Evolutionary conservation across 2,329 filamentous ascomycete genomes (phyloP).

Genomic region (Dendryphion nanum): DNA sequence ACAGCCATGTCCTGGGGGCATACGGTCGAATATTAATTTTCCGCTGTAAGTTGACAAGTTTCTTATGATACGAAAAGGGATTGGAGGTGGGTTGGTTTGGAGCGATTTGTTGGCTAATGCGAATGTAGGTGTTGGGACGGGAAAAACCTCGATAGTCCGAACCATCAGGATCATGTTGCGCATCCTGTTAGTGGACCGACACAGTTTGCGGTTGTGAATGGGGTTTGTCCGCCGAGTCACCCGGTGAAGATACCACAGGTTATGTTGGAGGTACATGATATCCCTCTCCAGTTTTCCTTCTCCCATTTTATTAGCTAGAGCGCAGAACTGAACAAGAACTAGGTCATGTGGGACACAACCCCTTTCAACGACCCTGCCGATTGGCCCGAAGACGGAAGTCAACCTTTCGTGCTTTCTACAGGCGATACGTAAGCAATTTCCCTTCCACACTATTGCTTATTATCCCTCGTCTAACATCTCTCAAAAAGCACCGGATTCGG

Average conservation of each 20-base stretch:
- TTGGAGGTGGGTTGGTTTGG: too few species aligned
- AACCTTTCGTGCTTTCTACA: conserved; percentile 12
- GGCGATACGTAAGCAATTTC: conserved; percentile 36
- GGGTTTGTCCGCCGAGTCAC: conserved; percentile 39
- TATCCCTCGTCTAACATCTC: too few species aligned
- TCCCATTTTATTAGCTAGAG: too few species aligned
- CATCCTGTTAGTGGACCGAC: conserved; percentile 17
- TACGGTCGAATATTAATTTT: conserved; percentile 48
- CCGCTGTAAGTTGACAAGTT: conserved; percentile 38
- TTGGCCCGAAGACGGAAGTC: conserved; percentile 14
- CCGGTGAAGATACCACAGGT: conserved; percentile 45
- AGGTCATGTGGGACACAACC: conserved; percentile 42
- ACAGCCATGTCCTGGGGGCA: conserved; percentile 41
- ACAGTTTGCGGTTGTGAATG: conserved; percentile 27
- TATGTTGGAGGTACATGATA: conserved; percentile 38
- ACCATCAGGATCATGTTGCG: conserved; percentile 54
- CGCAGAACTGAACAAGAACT: too few species aligned
- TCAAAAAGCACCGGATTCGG: conserved; percentile 43
- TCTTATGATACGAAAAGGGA: too few species aligned
- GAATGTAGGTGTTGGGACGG: conserved; percentile 43
- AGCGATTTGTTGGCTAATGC: too few species aligned
- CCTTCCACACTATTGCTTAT: conserved; percentile 8
- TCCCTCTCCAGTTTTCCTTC: too few species aligned
- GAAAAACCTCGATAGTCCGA: conserved; percentile 48
- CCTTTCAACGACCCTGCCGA: conserved; percentile 15